Evolutionary conservation across 164 flowering plant species (phyloP).

Genomic region (Cinnamomum micranthum): DNA sequence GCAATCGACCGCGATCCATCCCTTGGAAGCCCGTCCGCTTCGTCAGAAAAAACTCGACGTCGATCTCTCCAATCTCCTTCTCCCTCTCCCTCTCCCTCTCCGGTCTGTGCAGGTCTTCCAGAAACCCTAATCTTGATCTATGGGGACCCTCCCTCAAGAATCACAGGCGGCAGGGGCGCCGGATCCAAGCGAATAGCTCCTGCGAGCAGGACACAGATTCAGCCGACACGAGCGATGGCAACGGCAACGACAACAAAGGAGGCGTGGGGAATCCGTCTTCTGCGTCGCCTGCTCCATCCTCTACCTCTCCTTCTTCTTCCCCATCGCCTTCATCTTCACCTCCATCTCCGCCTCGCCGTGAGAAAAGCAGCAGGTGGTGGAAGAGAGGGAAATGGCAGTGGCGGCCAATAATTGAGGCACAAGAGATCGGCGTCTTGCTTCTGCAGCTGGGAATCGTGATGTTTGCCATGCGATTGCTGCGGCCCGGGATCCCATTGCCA

Average conservation of each 20-base stretch:
- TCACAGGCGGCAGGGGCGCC: constrained; percentile 16
- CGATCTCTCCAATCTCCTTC: constrained; percentile 12
- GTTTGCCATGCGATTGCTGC: constrained; percentile 71
- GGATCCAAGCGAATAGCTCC: constrained; percentile 39
- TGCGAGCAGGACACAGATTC: constrained; percentile 60
- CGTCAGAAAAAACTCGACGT: constrained; percentile 13
- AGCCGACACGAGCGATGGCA: constrained; percentile 33
- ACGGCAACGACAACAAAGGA: constrained; percentile 18
- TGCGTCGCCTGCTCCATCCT: constrained; percentile 6
- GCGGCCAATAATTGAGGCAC: constrained; percentile 82
- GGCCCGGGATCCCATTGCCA: constrained; percentile 78
- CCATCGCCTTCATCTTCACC: constrained; percentile 20
- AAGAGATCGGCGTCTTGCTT: constrained; percentile 71
- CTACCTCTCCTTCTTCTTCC: not conserved
- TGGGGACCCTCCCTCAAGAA: constrained; percentile 24
- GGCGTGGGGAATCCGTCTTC: constrained; percentile 23
- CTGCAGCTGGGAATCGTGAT: constrained; percentile 77
- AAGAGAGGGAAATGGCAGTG: constrained; percentile 65
- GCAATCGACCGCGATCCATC: constrained; percentile 28
- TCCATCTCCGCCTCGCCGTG: constrained; percentile 30
- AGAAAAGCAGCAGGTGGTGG: constrained; percentile 56
- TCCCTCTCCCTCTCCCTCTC: constrained; percentile 17
- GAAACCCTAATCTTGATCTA: constrained; percentile 21
- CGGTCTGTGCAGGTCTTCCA: not conserved
- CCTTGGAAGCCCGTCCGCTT: constrained; percentile 19